A percentile compares a stretch with the other conserved stretches of the same genome.
Conservation (phyloP, 2,329 filamentous ascomycete species). For the Sporothrix luriei region DNA sequence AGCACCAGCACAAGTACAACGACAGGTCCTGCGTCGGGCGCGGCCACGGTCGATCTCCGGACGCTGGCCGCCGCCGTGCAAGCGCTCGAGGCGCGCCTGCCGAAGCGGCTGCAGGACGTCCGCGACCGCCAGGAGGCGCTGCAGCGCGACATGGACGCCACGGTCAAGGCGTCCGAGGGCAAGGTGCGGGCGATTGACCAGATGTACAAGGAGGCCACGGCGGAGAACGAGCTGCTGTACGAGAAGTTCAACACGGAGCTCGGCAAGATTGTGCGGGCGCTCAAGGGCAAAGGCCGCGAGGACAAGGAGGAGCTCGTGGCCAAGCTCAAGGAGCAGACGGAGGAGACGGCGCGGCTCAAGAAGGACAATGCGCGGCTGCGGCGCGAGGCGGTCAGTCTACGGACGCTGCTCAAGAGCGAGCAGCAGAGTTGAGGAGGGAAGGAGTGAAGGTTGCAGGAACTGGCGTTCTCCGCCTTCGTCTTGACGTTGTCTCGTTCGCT, state of each 20-base stretch:
- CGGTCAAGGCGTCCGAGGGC: constrained; percentile 71
- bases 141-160: constrained; percentile 70
- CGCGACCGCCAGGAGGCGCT: constrained; percentile 64
- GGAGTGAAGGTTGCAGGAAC: not conserved
- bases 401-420: constrained; percentile 56
- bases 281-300: constrained; percentile 71
- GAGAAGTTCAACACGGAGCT: constrained; percentile 91
- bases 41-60: constrained; percentile 40
- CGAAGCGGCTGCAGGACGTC: constrained; percentile 60
- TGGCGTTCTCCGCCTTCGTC: not conserved
- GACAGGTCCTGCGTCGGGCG: not conserved
- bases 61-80: constrained; percentile 59
- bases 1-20: not conserved
- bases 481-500: not conserved
- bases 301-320: constrained; percentile 76
- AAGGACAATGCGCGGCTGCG: constrained; percentile 84
- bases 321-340: constrained; percentile 71
- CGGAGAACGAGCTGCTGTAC: constrained; percentile 91
- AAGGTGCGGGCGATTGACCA: constrained; percentile 84
- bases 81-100: constrained; percentile 68
- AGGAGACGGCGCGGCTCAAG: constrained; percentile 75
- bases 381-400: constrained; percentile 75
- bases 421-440: constrained; percentile 36
- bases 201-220: constrained; percentile 81
- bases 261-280: constrained; percentile 75